Evolutionary conservation across 2,329 filamentous ascomycete species (phyloP).

Genomic region (Trichoderma sp.): DNA sequence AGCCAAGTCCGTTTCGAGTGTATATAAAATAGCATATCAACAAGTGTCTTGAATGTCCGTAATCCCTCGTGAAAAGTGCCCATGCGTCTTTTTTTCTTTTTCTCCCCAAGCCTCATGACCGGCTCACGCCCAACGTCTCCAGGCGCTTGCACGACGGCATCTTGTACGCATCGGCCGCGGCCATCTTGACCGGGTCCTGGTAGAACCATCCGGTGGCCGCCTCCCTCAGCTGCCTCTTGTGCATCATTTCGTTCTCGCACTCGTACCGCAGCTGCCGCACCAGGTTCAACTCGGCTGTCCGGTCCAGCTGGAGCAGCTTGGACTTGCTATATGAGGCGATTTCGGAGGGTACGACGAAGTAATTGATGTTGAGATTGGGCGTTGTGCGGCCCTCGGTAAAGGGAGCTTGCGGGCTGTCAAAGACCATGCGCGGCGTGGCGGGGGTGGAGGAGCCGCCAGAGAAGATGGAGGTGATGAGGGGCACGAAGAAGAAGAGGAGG

Average conservation of each 20-base stretch:
- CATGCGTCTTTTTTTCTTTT: background rate
- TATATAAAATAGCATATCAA: slow-evolving; percentile 25
- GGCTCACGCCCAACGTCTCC: slow-evolving; percentile 43
- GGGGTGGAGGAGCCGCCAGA: slow-evolving; percentile 48
- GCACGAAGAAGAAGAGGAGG: slow-evolving; percentile 83
- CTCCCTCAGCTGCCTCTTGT: slow-evolving; percentile 68
- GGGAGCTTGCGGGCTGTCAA: slow-evolving; percentile 70
- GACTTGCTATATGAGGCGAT: slow-evolving; percentile 68
- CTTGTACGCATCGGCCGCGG: slow-evolving; percentile 60
- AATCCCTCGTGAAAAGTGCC: slow-evolving; percentile 11
- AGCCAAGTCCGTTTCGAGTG: slow-evolving; percentile 12
- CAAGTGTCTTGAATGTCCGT: slow-evolving; percentile 23
- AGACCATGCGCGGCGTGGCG: slow-evolving; percentile 71
- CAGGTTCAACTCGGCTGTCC: slow-evolving; percentile 73
- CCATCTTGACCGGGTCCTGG: slow-evolving; percentile 77
- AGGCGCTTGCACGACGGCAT: slow-evolving; percentile 58
- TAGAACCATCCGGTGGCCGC: slow-evolving; percentile 88
- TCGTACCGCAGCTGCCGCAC: slow-evolving; percentile 66
- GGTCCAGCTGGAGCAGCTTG: slow-evolving; percentile 75
- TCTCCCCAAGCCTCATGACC: slow-evolving; percentile 27
- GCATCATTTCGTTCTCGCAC: slow-evolving; percentile 73
- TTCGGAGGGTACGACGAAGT: slow-evolving; percentile 81
- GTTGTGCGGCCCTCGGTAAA: slow-evolving; percentile 75
- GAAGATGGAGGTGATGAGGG: slow-evolving; percentile 80
- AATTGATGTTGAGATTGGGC: slow-evolving; percentile 71